These are phyloP conservation scores for Metschnikowia noctiluminum DNA, from an alignment of 805 yeast genomes.

Conservation along the genomic window DNA sequence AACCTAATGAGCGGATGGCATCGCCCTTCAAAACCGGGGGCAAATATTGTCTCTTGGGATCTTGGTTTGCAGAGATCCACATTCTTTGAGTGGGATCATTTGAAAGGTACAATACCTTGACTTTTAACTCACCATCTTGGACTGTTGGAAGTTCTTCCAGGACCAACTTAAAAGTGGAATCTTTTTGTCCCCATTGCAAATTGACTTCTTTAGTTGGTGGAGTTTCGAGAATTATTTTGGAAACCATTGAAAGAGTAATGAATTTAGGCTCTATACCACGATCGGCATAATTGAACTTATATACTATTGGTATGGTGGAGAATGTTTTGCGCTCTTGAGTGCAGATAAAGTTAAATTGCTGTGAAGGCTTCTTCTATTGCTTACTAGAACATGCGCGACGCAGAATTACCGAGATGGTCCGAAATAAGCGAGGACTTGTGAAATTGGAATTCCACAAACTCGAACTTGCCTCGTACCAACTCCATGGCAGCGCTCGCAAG, in stretches of 20 bases:
- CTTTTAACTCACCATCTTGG: conserved; percentile 39
- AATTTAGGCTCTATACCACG: no score
- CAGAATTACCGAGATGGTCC: not conserved
- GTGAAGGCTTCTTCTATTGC: not conserved
- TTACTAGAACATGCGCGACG: not conserved
- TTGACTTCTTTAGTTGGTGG: conserved; percentile 23
- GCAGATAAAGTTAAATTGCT: not conserved
- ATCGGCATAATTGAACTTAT: not conserved
- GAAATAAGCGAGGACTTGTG: not conserved
- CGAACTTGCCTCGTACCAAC: no score
- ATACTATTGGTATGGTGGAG: conserved; percentile 1
- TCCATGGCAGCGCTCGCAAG: no score
- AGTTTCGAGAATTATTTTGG: conserved; percentile 21
- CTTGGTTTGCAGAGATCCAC: conserved; percentile 44
- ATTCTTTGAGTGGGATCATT: conserved; percentile 63
- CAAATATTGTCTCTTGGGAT: conserved; percentile 29
- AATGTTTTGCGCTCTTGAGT: conserved; percentile 3
- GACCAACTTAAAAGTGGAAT: conserved; percentile 30
- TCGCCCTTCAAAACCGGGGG: conserved; percentile 43
- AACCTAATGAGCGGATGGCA: conserved; percentile 43
- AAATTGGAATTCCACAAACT: no score
- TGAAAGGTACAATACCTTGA: conserved; percentile 47
- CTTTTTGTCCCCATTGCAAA: conserved; percentile 19
- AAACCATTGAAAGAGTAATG: conserved; percentile 6
- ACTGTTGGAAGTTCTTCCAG: conserved; percentile 18